Base-by-base conservation (phyloP, 208 protist species). In the Acanthamoeba lenticulata region DNA sequence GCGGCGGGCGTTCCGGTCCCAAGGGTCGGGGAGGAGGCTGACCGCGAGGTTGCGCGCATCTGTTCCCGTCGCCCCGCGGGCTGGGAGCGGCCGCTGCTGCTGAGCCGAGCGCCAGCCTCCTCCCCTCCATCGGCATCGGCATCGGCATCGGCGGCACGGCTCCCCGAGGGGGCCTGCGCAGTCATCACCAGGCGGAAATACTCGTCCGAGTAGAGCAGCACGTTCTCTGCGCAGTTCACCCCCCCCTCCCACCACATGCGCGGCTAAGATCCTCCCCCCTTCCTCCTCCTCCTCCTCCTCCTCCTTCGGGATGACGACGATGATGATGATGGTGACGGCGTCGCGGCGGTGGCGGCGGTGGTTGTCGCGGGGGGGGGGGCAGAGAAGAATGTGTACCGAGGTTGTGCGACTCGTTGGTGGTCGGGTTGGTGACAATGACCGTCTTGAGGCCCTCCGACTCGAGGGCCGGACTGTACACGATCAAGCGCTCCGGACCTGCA, bases 401-500 rank as follows among this genome's bases (percentile, higher is more conserved):
- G n/a, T 74, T 74, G 65, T 74, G 65, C 1, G 65, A 74, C 34
- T 74, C 65, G 4, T 29, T 29, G 34, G 65, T 38, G 34, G n/a
- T 27, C 34, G 85, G 85, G 38, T 91, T 91, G 52, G 40, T 91
- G 32, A 67, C 38, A 6, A 44, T 1, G 21, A 91, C 36, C 27
- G 62, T 38, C 40, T 91, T 91, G 21, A 91, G 85, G 15, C 85
- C 85, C 15, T 91, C 85, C 34, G 21, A 44, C 7, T 72, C 32
- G 52, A 91, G 57, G 24, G 55, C 27, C 2, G 85, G 85, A 34
- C 74, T 86, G 21, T 86, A 55, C 38, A 45, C 38, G 21, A 86
- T 86, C 38, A 86, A 36, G 6, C 45, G 38, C 21, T 86, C 74
- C 6, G 38, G 5, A 36, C 42, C 74, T 55, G 27, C 38, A 9